A percentile compares a stretch with the other conserved stretches of the same genome.
Evolutionary conservation across 495 filamentous ascomycete genomes (phyloP).

Genomic region (Tetracladium setigerum): DNA sequence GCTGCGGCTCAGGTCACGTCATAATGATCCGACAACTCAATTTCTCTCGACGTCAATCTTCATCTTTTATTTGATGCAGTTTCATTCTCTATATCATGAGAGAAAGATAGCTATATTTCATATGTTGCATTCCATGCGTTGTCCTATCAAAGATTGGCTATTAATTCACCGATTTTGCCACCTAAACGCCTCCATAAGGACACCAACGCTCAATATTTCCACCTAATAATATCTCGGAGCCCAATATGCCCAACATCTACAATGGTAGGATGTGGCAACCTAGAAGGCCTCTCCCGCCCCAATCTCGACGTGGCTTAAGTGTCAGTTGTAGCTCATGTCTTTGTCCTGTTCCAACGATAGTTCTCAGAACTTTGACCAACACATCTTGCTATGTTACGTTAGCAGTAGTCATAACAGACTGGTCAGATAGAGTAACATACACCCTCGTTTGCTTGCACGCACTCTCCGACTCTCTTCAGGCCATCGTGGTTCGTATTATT

Average conservation of each 20-base stretch:
- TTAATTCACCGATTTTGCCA: too few species aligned
- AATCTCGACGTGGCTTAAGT: slow-evolving; percentile 65
- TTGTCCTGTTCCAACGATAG: slow-evolving; percentile 27
- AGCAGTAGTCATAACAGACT: background rate
- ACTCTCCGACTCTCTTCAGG: slow-evolving; percentile 74
- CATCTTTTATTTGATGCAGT: too few species aligned
- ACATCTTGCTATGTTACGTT: slow-evolving; percentile 48
- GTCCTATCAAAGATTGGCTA: too few species aligned
- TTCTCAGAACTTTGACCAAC: slow-evolving; percentile 58
- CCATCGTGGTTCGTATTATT: slow-evolving; percentile 79
- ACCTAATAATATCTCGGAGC: background rate
- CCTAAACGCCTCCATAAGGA: slow-evolving; percentile 13
- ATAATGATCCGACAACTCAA: too few species aligned
- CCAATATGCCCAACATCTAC: slow-evolving; percentile 20
- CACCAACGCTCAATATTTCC: slow-evolving; percentile 6
- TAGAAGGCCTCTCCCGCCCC: slow-evolving; percentile 82
- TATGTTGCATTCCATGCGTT: too few species aligned
- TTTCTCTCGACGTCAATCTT: too few species aligned
- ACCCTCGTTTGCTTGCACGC: slow-evolving; percentile 81
- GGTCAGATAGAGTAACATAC: slow-evolving; percentile 45
- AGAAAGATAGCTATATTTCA: background rate
- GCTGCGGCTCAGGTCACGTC: too few species aligned
- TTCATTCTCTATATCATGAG: too few species aligned
- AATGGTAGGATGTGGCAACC: slow-evolving; percentile 86
- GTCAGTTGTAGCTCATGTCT: slow-evolving; percentile 56